Conservation (phyloP, 202 grass and related monocot genomes). For the Setaria viridis region DNA sequence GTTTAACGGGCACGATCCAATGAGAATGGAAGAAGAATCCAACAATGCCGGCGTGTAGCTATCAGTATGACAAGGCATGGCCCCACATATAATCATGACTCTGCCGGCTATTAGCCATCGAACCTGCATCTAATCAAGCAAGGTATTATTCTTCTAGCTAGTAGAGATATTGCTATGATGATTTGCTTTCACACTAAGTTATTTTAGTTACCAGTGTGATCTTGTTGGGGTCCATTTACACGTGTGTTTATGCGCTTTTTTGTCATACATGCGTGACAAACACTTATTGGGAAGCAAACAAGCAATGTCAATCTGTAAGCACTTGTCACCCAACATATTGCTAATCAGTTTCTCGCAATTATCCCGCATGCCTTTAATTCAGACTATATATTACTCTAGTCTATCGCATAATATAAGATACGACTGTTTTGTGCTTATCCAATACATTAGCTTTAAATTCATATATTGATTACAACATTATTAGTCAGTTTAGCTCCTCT, state of each 20-base stretch:
- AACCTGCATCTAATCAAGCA: background rate
- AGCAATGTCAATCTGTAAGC: background rate
- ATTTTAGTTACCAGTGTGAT: conserved; percentile 14
- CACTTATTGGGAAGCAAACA: background rate
- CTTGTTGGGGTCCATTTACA: conserved; percentile 26
- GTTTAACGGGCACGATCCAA: background rate
- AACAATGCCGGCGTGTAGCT: background rate
- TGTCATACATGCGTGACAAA: conserved; percentile 12
- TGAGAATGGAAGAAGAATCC: conserved; percentile 21
- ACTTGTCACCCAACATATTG: background rate
- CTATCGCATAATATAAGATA: background rate
- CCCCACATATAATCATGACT: conserved; percentile 26
- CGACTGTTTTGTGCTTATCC: background rate
- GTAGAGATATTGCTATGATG: background rate
- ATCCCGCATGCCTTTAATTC: background rate
- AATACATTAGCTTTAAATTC: background rate
- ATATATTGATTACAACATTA: too few species aligned
- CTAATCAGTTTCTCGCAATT: background rate
- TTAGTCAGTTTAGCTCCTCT: too few species aligned
- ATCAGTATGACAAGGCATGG: conserved; percentile 34
- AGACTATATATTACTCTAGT: background rate
- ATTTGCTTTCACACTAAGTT: conserved; percentile 20
- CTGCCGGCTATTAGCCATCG: background rate
- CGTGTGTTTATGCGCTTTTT: background rate
- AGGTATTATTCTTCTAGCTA: background rate